Base-by-base conservation (phyloP, 345 rosid genomes). In the Bruguiera parviflora region DNA sequence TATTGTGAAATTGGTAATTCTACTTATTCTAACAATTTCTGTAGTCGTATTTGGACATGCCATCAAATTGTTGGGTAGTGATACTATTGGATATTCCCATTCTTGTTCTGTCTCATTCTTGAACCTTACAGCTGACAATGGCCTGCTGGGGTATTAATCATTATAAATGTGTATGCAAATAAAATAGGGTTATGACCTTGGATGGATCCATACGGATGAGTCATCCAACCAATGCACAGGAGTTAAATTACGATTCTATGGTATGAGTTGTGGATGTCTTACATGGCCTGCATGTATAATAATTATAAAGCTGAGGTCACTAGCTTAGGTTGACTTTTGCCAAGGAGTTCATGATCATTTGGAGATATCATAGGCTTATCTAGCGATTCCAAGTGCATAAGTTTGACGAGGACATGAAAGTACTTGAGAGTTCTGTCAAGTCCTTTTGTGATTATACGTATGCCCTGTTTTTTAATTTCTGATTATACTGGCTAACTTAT, bases 271-370 rank as follows among this genome's bases (percentile, higher is more conserved):
- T 43, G 37, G 31, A 31, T 61, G 8, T 22, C 49, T 18, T 9
- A 5, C 8, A 67, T 37, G 22, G 10, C 24, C 39, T 31, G 22
- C 22, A 32, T 24, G 16, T 8, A 24, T 21, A 56, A 27, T 56
- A 69, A 8, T 32, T 21, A n/a, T 31, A 39, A 29, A 22, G 33
- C 63, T 63, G 21, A 21, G 37, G 53, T 61, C 43, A 49, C 11
- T 66, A 55, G 72, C 20, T 58, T 25, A 20, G 61, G 60, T 66
- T 43, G 69, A 60, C 53, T 53, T 65, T 27, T 63, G 31, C 28
- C 27, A 6, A 19, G 24, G 27, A 33, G 18, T 43, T 43, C 19
- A n/a, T 59, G 5, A 28, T 43, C 27, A n/a, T 32, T 22, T 13
- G 9, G 20, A 32, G 57, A 3, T 68, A 10, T 59, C 57, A 18